Base-by-base conservation (phyloP, 2,329 filamentous ascomycete genomes). In the Fonsecaea nubica region DNA sequence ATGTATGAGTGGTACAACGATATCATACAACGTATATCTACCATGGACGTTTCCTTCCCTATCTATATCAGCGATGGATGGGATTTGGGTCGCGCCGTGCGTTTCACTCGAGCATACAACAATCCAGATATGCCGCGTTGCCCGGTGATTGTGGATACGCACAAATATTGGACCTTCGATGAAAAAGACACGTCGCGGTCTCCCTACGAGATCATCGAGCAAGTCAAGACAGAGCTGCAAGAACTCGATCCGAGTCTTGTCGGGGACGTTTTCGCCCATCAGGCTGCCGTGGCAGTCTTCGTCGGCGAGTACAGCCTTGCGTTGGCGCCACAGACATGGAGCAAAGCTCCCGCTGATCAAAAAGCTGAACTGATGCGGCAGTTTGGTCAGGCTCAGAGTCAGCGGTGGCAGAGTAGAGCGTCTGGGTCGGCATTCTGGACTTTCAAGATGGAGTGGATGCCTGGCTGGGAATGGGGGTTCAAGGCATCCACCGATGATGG, bases 401-500 rank as follows among this genome's bases (percentile, higher is more conserved):
- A 77, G 10, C 78, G 78, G 52, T 88, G 82, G 75, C 81, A 84
- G 63, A 72, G 80, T n/a, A 80, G 79, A 53, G 75, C 83, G 13
- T 83, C 82, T 2, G 86, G 86, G 1, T 79, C 79, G 36, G 87
- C 83, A 72, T 88, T 88, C 76, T 87, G 86, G 86, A 87, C 86
- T 0, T 84, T 80, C 72, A 85, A 85, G 62, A 87, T 87, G 85
- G 74, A 86, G 69, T 87, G 85, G 85, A 85, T 86, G 81, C 81
- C 82, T n/a, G 86, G 85, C 12, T 85, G 85, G 12, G 85, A 86
- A 74, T 88, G 86, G 86, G 85, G 85, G 0, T 87, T 88, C 75
- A 79, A 80, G 21, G 79, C 83, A 42, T 84, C 86, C 75, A 80
- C 78, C 8, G 80, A 83, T 25, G 79, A 78, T 25, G 75, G 77